Base-by-base conservation (phyloP, 2,329 filamentous ascomycete species). In the Fusarium chlamydosporum region DNA sequence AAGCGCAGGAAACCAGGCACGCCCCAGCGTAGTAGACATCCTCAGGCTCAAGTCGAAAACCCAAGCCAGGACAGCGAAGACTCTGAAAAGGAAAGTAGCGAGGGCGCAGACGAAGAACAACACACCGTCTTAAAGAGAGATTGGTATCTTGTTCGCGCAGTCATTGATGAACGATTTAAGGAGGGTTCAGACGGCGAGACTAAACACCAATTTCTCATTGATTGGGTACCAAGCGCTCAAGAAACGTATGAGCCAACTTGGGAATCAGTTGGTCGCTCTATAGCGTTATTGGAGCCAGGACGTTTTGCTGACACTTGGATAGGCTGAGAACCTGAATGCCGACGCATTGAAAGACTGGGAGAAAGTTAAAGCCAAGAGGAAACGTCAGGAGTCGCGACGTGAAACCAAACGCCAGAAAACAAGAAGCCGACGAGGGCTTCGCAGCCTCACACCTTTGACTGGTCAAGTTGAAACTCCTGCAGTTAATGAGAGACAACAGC, bases 171-270 rank as follows among this genome's bases (percentile, higher is more conserved):
- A 69, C 47, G 47, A 18, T 29, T 51, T 51, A n/a, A 45, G 12
- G 47, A 51, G 34, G 34, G 16, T 29, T 51, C 47, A 40, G 34
- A 65, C 37, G 70, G 69, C 37, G 31, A 63, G 7, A 74, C 72
- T 29, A 61, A 61, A 35, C 65, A 74, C 15, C 68, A 79, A 56
- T 82, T 80, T 43, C 64, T 81, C 18, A 76, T 82, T 15, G 76
- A 80, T 56, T 82, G 80, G 80, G 78, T 78, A 53, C 73, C 77
- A 61, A 69, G 79, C 51, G 53, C 60, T 6, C 79, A 78, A 4
- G 78, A 79, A 56, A 27, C 56, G 15, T 80, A 78, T 60, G 29
- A 61, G 29, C 75, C 78, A 27, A 75, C 75, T 51, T 82, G 80
- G 79, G 77, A 78, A 62, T 34, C 68, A 61, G 70, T 69, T 38